Base-by-base conservation (phyloP, 441 rosid species). In the Isatis lusitanica region DNA sequence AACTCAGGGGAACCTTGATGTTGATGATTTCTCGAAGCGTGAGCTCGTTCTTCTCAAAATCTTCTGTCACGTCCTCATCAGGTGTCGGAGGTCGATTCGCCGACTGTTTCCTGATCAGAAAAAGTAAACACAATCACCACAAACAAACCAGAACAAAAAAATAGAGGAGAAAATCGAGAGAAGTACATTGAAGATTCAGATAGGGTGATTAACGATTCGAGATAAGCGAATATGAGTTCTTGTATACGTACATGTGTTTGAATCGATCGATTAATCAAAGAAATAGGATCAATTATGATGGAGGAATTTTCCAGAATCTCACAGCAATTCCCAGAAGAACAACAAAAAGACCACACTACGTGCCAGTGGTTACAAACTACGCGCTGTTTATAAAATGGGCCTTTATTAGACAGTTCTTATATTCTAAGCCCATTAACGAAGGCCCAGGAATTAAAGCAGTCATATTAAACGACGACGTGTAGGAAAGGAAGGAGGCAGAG, bases 1-100 rank as follows among this genome's bases (percentile, higher is more conserved):
- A 24, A 62, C 46, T 24, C 10, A n/a, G 1, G 2, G 48, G 53
- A 68, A 90, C 97, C 97, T 93, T 93, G 61, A 88, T 75, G 78
- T 83, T 90, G 72, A 93, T 88, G 30, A 82, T 82, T 78, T 91
- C 96, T 68, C 82, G 85, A 70, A 91, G 88, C 30, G 87, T 78
- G n/a, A 83, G 92, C 67, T 86, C 81, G 0, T 69, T 87, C 68
- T 52, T 79, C 80, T 81, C 80, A 38, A 16, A 52, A 59, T 0
- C 74, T 21, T 80, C 79, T 18, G 78, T 75, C 21, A 68, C 81
- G 52, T 67, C 84, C 36, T 81, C 84, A 56, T 91, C 94, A 26
- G 94, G 92, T 8, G 94, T 85, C 5, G 90, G 89, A 38, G 96
- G 90, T 21, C 93, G 90, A 83, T 89, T 91, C 80, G 82, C 89